Percentiles rank a stretch among this genome's conserved stretches.
phyloP scores from a whole-genome alignment of 108 stramenopile species.

The Nannochloropsis salina region DNA sequence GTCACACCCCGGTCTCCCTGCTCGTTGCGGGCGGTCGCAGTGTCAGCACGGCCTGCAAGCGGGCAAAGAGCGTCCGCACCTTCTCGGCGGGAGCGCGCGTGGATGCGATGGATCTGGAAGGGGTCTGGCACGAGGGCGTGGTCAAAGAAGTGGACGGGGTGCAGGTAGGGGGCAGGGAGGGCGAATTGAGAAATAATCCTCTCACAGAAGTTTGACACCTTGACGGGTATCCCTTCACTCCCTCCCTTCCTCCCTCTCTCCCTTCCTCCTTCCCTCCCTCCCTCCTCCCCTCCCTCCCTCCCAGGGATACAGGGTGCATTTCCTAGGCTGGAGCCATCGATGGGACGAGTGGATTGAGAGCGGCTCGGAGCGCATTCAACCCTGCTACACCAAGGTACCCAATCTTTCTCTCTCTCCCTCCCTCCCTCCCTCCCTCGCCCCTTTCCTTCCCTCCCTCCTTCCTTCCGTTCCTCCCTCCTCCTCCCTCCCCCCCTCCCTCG shows the following conservation, averaged over 20 bases:
- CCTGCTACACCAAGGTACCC: background rate
- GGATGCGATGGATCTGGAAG: conserved; percentile 19
- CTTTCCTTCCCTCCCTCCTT: background rate
- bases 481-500: background rate
- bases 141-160: background rate
- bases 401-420: background rate
- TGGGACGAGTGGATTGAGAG: background rate
- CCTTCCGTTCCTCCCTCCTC: background rate
- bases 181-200: too few relatives aligned
- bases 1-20: too few relatives aligned
- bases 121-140: background rate
- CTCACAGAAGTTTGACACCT: too few relatives aligned
- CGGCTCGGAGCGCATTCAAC: background rate
- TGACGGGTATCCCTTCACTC: too few relatives aligned
- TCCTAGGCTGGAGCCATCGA: background rate
- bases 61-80: background rate
- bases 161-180: too few relatives aligned
- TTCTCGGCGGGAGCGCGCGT: background rate
- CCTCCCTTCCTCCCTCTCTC: background rate
- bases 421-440: background rate
- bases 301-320: background rate
- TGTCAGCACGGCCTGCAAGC: background rate
- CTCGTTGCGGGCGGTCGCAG: too few relatives aligned
- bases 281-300: background rate
- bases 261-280: background rate